Conservation (phyloP, 495 filamentous ascomycete genomes). For the Penicillium paradoxum region DNA sequence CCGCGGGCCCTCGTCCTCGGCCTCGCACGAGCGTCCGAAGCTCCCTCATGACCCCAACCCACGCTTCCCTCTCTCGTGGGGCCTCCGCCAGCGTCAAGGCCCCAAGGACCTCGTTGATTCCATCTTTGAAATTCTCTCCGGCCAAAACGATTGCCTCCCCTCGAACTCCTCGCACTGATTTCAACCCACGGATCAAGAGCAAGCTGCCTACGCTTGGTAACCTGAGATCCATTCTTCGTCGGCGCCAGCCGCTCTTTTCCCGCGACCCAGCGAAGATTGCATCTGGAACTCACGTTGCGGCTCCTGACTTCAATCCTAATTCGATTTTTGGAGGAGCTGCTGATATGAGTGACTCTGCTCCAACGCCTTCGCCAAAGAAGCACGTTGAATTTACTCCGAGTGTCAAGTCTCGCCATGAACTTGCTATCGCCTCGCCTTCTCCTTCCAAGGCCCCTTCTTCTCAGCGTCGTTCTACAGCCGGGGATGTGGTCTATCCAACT, state of each 20-base stretch:
- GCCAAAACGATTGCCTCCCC: slow-evolving; percentile 41
- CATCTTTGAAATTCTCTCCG: slow-evolving; percentile 47
- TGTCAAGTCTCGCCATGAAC: slow-evolving; percentile 41
- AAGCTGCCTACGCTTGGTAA: slow-evolving; percentile 37
- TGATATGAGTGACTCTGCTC: slow-evolving; percentile 24
- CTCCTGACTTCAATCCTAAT: slow-evolving; percentile 43
- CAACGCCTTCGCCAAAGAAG: slow-evolving; percentile 49
- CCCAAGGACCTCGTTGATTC: slow-evolving; percentile 49
- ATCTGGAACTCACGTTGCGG: slow-evolving; percentile 53
- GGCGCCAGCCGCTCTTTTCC: slow-evolving; percentile 56
- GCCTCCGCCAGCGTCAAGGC: slow-evolving; percentile 51
- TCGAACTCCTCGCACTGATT: slow-evolving; percentile 43
- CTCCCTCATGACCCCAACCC: slow-evolving; percentile 72
- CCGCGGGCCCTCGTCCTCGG: slow-evolving; percentile 36
- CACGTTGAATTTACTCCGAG: slow-evolving; percentile 57
- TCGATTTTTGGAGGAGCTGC: slow-evolving; percentile 36
- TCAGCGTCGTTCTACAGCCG: slow-evolving; percentile 18
- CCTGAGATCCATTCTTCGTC: slow-evolving; percentile 60
- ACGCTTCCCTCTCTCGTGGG: slow-evolving; percentile 65
- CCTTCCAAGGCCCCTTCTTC: slow-evolving; percentile 39
- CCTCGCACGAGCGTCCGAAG: slow-evolving; percentile 27
- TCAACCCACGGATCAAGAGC: slow-evolving; percentile 43
- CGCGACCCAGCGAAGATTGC: slow-evolving; percentile 56
- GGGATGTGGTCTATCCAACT: slow-evolving; percentile 41
- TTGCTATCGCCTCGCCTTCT: slow-evolving; percentile 36